A percentile compares a stretch with the other conserved stretches of the same genome.
phyloP scores from a whole-genome alignment of 192 early-diverging fungal genomes.

The Phlyctochytrium arcticum region DNA sequence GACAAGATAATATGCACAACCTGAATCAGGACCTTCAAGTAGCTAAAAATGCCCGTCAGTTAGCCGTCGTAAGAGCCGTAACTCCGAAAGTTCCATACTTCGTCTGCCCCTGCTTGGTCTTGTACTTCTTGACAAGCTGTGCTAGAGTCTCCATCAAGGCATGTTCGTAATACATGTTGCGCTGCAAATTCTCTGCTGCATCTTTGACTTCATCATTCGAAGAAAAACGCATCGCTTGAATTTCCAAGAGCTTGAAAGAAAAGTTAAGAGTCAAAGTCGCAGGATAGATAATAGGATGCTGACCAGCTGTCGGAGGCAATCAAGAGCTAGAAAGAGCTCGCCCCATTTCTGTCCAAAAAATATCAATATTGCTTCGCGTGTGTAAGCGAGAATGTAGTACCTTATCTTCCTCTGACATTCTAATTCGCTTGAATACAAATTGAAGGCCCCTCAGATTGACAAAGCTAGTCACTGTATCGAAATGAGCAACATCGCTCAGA shows the following conservation, averaged over 20 bases:
- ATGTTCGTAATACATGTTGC: conserved; percentile 68
- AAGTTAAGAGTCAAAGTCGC: neutral
- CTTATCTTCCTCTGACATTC: conserved; percentile 35
- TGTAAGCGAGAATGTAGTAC: neutral
- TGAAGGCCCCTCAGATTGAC: conserved; percentile 29
- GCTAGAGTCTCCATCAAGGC: conserved; percentile 56
- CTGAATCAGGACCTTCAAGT: conserved; percentile 51
- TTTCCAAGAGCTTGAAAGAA: conserved; percentile 37
- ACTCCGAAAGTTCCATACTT: no score
- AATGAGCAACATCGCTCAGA: no score
- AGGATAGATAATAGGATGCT: neutral
- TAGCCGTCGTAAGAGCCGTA: no score
- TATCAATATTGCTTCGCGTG: neutral
- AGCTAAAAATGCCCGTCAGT: conserved; percentile 41
- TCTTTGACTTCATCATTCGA: conserved; percentile 47
- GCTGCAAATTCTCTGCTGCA: conserved; percentile 60
- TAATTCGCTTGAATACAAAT: conserved; percentile 34
- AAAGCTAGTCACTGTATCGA: conserved; percentile 41
- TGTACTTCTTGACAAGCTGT: conserved; percentile 47
- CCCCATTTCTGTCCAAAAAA: conserved; percentile 41
- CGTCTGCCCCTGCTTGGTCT: conserved; percentile 18
- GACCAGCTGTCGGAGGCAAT: conserved; percentile 66
- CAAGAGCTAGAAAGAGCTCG: conserved; percentile 46
- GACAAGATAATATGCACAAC: conserved; percentile 59
- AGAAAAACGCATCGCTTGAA: conserved; percentile 52